phyloP scores from a whole-genome alignment of 164 flowering plant species.

The Berberis thunbergii region DNA sequence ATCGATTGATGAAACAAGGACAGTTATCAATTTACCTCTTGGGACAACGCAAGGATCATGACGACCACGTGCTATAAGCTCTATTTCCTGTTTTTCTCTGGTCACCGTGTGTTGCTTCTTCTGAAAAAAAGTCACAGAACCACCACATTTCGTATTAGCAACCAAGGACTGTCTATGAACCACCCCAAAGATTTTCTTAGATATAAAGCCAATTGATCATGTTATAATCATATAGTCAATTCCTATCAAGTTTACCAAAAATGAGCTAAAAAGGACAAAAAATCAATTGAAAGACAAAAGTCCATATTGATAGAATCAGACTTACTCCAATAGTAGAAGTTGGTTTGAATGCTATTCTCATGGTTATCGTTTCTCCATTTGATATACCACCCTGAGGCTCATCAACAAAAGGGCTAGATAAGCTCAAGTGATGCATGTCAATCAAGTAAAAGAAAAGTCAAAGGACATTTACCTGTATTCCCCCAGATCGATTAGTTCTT shows the following conservation, averaged over 20 bases:
- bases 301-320: constrained; percentile 1
- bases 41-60: constrained; percentile 13
- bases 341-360: constrained; percentile 96
- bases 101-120: constrained; percentile 7
- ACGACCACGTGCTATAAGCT: constrained; percentile 11
- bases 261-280: neutral
- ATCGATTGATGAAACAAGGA: neutral
- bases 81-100: constrained; percentile 5
- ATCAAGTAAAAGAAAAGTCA: neutral
- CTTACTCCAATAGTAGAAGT: constrained; percentile 83
- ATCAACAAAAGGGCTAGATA: neutral
- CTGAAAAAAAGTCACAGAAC: neutral
- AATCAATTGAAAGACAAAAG: neutral
- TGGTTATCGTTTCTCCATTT: constrained; percentile 82
- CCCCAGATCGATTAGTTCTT: constrained; percentile 96
- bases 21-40: neutral
- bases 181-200: neutral
- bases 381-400: constrained; percentile 83
- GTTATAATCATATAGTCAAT: neutral
- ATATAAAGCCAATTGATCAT: neutral
- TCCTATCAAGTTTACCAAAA: neutral
- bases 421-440: neutral
- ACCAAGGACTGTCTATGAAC: neutral
- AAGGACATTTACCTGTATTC: constrained; percentile 62
- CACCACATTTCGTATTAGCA: neutral